Percentiles rank a stretch among this genome's conserved stretches.
These are phyloP conservation scores for Melanogaster broomeanus DNA, from an alignment of 768 basidiomycete genomes.

Conservation along the genomic window DNA sequence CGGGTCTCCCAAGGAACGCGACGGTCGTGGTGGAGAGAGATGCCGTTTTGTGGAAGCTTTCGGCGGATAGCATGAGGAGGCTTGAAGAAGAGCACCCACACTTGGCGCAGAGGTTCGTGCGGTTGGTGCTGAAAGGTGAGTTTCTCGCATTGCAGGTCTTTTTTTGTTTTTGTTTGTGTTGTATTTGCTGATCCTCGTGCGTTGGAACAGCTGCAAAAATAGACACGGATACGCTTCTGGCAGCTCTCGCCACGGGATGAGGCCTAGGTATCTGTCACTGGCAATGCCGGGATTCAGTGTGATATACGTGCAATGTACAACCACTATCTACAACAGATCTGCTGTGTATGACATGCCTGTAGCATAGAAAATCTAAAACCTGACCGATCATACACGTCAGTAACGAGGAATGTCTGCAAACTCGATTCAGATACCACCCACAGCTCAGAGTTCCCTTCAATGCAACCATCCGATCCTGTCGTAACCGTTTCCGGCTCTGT, in stretches of 20 bases:
- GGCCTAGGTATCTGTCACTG: too few relatives aligned
- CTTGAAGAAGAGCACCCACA: constrained; percentile 71
- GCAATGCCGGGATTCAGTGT: too few relatives aligned
- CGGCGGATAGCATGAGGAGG: constrained; percentile 51
- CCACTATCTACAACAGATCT: constrained; percentile 5
- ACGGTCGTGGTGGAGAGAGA: constrained; percentile 81
- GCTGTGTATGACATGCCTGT: too few relatives aligned
- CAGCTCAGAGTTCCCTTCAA: too few relatives aligned
- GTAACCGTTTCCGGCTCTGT: too few relatives aligned
- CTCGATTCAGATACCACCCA: too few relatives aligned
- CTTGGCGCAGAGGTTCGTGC: constrained; percentile 63
- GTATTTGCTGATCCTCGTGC: neutral
- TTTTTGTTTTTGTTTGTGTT: neutral
- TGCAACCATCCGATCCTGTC: too few relatives aligned
- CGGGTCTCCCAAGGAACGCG: constrained; percentile 79
- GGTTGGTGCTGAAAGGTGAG: constrained; percentile 74
- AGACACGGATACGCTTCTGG: constrained; percentile 61
- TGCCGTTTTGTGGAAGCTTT: constrained; percentile 82
- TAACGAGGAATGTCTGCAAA: too few relatives aligned
- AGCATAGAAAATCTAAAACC: too few relatives aligned
- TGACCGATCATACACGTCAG: too few relatives aligned
- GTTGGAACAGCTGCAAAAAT: constrained; percentile 56
- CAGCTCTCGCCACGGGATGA: constrained; percentile 51
- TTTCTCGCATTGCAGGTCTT: neutral
- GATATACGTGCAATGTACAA: neutral